Conservation (phyloP, 1,284 basidiomycete species). For the Pyrrhoderma noxium region DNA sequence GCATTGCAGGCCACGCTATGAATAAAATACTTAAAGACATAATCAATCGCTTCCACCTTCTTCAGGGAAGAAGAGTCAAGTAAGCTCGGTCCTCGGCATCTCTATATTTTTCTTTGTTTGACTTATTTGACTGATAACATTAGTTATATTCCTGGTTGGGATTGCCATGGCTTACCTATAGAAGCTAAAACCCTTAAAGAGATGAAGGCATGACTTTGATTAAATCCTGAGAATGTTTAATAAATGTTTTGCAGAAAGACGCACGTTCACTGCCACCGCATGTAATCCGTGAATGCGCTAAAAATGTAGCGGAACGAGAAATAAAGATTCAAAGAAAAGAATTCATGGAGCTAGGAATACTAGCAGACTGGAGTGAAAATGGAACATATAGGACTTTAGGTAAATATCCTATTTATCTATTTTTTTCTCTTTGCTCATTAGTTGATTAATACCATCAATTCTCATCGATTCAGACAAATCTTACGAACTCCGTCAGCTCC, state of each 20-base stretch:
- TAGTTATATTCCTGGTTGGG: slow-evolving; percentile 95
- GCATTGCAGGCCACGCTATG: slow-evolving; percentile 76
- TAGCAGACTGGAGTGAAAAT: slow-evolving; percentile 85
- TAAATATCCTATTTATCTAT: too few relatives aligned
- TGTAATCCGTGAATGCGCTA: slow-evolving; percentile 69
- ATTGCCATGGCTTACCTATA: slow-evolving; percentile 97
- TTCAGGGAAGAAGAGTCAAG: slow-evolving; percentile 77
- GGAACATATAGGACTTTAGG: slow-evolving; percentile 85
- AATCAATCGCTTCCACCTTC: slow-evolving; percentile 85
- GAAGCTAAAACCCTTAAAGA: slow-evolving; percentile 85
- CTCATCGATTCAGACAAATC: slow-evolving; percentile 50
- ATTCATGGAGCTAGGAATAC: slow-evolving; percentile 80
- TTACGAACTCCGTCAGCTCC: slow-evolving; percentile 87
- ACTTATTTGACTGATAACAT: background rate
- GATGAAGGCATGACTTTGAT: slow-evolving; percentile 46
- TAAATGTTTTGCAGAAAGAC: slow-evolving; percentile 34
- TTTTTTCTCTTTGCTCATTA: too few relatives aligned
- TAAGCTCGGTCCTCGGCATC: slow-evolving; percentile 29
- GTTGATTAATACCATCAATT: slow-evolving; percentile 2
- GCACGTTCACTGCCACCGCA: slow-evolving; percentile 47
- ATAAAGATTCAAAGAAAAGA: slow-evolving; percentile 75
- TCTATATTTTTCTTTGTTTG: background rate
- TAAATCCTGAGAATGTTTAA: background rate
- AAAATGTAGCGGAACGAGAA: slow-evolving; percentile 68
- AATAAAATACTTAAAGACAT: slow-evolving; percentile 98